phyloP scores from a whole-genome alignment of 73 alveolate genomes.

The Uronychia setigera region DNA sequence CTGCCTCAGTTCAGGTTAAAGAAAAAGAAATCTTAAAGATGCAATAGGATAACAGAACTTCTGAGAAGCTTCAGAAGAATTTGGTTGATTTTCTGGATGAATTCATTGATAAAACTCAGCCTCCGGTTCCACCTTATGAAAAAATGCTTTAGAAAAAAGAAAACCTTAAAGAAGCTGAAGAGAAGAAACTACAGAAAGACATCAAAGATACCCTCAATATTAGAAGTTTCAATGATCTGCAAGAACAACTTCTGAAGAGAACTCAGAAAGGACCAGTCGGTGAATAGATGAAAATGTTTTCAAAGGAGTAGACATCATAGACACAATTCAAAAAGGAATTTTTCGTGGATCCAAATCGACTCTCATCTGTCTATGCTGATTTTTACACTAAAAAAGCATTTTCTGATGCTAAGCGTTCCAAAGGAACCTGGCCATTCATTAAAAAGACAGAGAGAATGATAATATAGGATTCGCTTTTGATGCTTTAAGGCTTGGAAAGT shows the following conservation, averaged over 20 bases:
- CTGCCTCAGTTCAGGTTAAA: background rate
- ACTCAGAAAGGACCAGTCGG: background rate
- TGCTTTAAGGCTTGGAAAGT: constrained; percentile 17
- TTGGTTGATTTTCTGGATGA: background rate
- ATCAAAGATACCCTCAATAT: background rate
- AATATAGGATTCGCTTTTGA: background rate
- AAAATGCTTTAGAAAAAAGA: background rate
- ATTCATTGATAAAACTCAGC: background rate
- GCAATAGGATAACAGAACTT: background rate
- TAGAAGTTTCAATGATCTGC: background rate
- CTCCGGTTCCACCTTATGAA: background rate
- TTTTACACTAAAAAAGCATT: background rate
- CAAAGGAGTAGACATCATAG: background rate
- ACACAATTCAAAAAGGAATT: too few relatives aligned
- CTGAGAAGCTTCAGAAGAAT: background rate
- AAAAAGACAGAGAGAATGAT: constrained; percentile 11
- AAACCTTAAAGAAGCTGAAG: background rate
- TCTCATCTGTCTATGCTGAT: too few relatives aligned
- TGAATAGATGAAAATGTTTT: background rate
- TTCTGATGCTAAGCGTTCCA: background rate
- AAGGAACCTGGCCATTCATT: constrained; percentile 8
- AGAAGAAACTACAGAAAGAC: background rate
- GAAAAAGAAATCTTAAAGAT: background rate
- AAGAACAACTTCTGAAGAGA: background rate
- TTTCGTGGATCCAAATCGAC: too few relatives aligned